Percentiles rank a stretch among this genome's conserved stretches.
Evolutionary conservation across 768 basidiomycete species (phyloP).

Genomic region (Clavulina sp.): DNA sequence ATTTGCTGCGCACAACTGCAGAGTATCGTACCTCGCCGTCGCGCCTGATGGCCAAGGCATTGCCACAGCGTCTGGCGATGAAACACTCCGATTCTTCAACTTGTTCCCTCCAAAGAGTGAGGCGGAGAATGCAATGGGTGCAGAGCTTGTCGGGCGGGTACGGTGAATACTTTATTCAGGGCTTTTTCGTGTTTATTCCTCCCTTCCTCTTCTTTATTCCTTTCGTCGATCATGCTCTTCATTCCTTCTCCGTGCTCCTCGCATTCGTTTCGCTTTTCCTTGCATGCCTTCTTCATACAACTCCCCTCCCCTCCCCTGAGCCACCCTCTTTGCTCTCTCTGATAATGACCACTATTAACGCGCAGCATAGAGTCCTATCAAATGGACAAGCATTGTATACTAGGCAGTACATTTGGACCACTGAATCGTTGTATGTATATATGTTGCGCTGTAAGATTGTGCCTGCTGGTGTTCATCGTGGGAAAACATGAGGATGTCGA

Average conservation of each 20-base stretch:
- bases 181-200: not conserved
- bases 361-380: too few species aligned
- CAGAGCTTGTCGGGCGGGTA: not conserved
- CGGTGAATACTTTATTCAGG: not conserved
- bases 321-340: too few species aligned
- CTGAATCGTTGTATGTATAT: too few species aligned
- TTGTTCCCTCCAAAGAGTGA: conserved; percentile 45
- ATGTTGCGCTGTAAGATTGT: too few species aligned
- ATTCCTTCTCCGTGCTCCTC: not conserved
- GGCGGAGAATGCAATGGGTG: conserved; percentile 3
- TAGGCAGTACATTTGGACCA: too few species aligned
- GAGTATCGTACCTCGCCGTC: conserved; percentile 94
- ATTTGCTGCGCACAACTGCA: conserved; percentile 82
- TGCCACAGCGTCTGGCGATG: conserved; percentile 94
- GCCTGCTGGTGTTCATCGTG: too few species aligned
- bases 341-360: too few species aligned
- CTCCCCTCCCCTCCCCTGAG: too few species aligned
- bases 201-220: not conserved
- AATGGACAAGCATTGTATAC: too few species aligned
- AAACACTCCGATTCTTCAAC: conserved; percentile 95
- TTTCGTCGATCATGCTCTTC: too few species aligned
- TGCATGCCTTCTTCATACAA: too few species aligned
- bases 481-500: too few species aligned
- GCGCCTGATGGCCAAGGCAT: conserved; percentile 94
- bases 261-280: not conserved